phyloP scores from a whole-genome alignment of 1,284 basidiomycete genomes.

The Trametes hirsuta region DNA sequence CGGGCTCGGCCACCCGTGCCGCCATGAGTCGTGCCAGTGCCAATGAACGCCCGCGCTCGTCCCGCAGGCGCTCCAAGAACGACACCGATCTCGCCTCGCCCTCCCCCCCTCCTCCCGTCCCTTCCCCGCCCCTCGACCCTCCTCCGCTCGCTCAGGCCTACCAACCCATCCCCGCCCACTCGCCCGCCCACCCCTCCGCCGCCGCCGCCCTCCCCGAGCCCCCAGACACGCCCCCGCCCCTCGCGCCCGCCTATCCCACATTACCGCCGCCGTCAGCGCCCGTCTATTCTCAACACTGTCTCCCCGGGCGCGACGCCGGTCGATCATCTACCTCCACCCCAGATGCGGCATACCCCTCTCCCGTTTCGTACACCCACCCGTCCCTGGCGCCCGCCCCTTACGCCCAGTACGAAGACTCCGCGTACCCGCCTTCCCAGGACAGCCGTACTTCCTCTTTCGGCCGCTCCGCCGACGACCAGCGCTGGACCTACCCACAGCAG shows the following conservation, averaged over 20 bases:
- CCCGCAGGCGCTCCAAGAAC: slow-evolving; percentile 21
- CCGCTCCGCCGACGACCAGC: slow-evolving; percentile 11
- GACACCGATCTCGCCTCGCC: slow-evolving; percentile 10
- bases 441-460: slow-evolving; percentile 13
- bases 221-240: slow-evolving; percentile 37
- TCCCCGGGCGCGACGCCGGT: slow-evolving; percentile 16
- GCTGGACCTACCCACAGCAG: slow-evolving; percentile 23
- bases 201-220: slow-evolving; percentile 22
- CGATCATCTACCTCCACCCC: slow-evolving; percentile 30
- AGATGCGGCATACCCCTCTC: slow-evolving; percentile 23
- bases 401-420: slow-evolving; percentile 9
- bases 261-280: slow-evolving; percentile 22
- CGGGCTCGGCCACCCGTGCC: slow-evolving; percentile 52
- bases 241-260: slow-evolving; percentile 24
- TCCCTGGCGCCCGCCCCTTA: slow-evolving; percentile 9
- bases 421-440: slow-evolving; percentile 21
- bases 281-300: slow-evolving; percentile 15
- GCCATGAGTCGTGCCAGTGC: slow-evolving; percentile 36
- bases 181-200: not conserved
- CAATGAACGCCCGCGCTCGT: slow-evolving; percentile 17
- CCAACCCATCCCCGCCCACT: slow-evolving; percentile 8
- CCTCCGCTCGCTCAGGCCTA: slow-evolving; percentile 24
- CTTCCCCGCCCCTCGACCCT: slow-evolving; percentile 29
- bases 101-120: slow-evolving; percentile 21
- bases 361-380: slow-evolving; percentile 13